Evolutionary conservation across 768 basidiomycete genomes (phyloP).

Genomic region (Podaxis sp.): DNA sequence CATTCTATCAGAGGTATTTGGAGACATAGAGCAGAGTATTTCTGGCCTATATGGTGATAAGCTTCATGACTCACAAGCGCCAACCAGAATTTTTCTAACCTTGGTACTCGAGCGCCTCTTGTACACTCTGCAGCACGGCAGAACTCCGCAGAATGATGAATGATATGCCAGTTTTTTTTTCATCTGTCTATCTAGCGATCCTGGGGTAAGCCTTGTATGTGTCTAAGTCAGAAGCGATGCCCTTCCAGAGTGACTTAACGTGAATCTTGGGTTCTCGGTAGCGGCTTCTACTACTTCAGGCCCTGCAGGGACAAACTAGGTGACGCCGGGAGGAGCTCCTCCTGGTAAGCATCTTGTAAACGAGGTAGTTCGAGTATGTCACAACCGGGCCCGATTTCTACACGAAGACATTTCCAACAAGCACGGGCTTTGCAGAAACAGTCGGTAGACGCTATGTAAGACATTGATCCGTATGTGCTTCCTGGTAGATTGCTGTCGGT

Average conservation of each 20-base stretch:
- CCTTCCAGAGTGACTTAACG: conserved; percentile 94
- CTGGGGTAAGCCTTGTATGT: conserved; percentile 87
- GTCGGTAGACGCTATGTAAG: background rate
- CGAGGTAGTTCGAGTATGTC: conserved; percentile 91
- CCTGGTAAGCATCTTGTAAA: conserved; percentile 88
- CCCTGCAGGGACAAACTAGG: conserved; percentile 94
- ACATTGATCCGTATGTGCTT: conserved; percentile 35
- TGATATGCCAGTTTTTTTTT: conserved; percentile 97
- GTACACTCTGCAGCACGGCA: conserved; percentile 82
- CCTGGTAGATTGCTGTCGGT: conserved; percentile 94
- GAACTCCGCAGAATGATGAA: conserved; percentile 86
- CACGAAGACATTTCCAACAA: conserved; percentile 91
- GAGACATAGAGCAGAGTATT: conserved; percentile 98
- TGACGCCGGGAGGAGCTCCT: conserved; percentile 92
- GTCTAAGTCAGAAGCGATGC: conserved; percentile 87
- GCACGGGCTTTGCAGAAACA: conserved; percentile 66
- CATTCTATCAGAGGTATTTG: conserved; percentile 76
- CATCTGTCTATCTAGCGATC: conserved; percentile 96
- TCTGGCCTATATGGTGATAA: conserved; percentile 61
- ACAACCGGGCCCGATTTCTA: conserved; percentile 99
- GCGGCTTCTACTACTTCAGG: conserved; percentile 86
- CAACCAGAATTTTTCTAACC: conserved; percentile 38
- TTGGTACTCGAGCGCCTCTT: conserved; percentile 97
- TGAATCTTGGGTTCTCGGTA: conserved; percentile 76
- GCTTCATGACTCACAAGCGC: no score